Evolutionary conservation across 2,329 filamentous ascomycete species (phyloP), one percentile per base, ranked within the genome.

Genomic region (Fusarium illudens): DNA sequence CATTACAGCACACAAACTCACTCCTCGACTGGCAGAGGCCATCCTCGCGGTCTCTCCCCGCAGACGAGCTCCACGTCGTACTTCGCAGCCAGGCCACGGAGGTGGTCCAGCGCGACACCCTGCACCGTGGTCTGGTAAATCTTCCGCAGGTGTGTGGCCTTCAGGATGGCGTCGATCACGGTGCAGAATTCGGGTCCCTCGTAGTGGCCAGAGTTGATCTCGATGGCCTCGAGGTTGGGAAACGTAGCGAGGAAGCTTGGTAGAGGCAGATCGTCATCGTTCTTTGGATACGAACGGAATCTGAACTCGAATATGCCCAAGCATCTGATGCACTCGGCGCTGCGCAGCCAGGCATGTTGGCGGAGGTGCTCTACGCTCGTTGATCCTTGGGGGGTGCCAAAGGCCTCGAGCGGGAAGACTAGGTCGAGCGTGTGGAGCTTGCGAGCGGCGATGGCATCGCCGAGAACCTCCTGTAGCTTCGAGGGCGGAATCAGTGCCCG

Each of bases 281-380:
- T 71, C 19, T 56, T 65, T 4, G 77, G 74, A n/a, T 73, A 72
- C 4, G 62, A 51, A 46, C 67, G 69, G 63, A 81, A 80, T 30
- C 72, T 68, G 49, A 82, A 81, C 29, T 76, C 61, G 37, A 74
- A 78, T 27, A 81, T 46, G 4, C 78, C 78, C 3, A 82, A 71
- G 32, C 71, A 74, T 36, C 64, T 74, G 27, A 82, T 77, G 3
- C 73, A 76, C 19, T 68, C 39, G 2, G 74, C 69, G 33, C 79
- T 79, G 13, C 74, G 70, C 3, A 82, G 70, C 79, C 80, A 82
- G 7, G 62, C 64, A 58, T 78, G 77, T 2, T 70, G 66, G 15
- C 69, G 52, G 12, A 82, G 66, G 55, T 80, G 75, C 13, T 72
- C 58, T 11, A 63, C 59, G 57, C 75, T 75, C n/a, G 52, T 51